These are phyloP conservation scores for Plectosphaerella sp. DNA, from an alignment of 2,329 filamentous ascomycete genomes.

Conservation along the genomic window DNA sequence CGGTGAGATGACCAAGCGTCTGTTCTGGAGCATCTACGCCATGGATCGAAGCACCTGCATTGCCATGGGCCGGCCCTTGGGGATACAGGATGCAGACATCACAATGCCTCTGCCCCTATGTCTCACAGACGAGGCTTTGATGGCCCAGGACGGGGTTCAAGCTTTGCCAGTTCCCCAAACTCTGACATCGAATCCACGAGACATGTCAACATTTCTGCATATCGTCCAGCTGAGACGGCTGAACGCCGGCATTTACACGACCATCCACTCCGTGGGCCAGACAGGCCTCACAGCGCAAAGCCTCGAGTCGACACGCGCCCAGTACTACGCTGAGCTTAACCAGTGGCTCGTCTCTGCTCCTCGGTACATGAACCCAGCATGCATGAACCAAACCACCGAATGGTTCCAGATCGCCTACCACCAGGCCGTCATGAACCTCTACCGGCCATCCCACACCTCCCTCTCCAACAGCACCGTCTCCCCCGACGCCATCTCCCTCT, in stretches of 20 bases:
- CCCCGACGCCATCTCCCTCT: slow-evolving; percentile 7
- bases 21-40: slow-evolving; percentile 24
- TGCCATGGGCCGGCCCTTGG: slow-evolving; percentile 17
- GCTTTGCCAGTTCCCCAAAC: not conserved
- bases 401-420: slow-evolving; percentile 23
- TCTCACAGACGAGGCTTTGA: slow-evolving; percentile 2
- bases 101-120: slow-evolving; percentile 14
- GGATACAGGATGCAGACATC: slow-evolving; percentile 18
- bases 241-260: slow-evolving; percentile 16
- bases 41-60: slow-evolving; percentile 19
- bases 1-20: slow-evolving; percentile 18
- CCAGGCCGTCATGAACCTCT: slow-evolving; percentile 16
- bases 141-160: not conserved
- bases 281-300: slow-evolving; percentile 12
- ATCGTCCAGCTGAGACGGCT: slow-evolving; percentile 18
- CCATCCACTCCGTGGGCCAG: too few relatives aligned
- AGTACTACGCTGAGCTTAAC: slow-evolving; percentile 9
- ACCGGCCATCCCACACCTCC: slow-evolving; percentile 16
- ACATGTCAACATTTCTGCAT: slow-evolving; percentile 19
- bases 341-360: slow-evolving; percentile 18
- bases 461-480: slow-evolving; percentile 3
- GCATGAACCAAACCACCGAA: slow-evolving; percentile 19
- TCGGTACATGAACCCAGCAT: slow-evolving; percentile 14
- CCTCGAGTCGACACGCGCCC: not conserved
- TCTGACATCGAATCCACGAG: not conserved